phyloP scores from a whole-genome alignment of 1,139 yeast genomes.

The Yamadazyma atlantica region DNA sequence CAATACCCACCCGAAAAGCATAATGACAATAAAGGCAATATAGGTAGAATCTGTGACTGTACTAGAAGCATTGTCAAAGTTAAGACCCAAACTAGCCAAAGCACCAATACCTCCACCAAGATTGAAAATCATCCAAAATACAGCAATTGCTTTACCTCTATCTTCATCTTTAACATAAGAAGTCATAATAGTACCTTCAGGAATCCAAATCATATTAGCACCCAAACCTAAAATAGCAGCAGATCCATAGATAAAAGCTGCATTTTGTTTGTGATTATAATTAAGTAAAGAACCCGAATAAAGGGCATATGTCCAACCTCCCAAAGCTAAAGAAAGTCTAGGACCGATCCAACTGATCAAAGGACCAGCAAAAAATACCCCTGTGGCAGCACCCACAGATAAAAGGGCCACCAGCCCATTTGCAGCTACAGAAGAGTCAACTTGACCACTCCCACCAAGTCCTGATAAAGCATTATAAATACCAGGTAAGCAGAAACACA shows the following conservation, averaged over 20 bases:
- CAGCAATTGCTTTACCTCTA: conserved; percentile 53
- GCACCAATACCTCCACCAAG: conserved; percentile 60
- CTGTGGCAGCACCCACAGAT: conserved; percentile 2
- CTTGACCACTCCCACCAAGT: conserved; percentile 32
- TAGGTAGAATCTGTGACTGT: conserved; percentile 53
- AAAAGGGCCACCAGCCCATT: conserved; percentile 1
- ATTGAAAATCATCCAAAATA: conserved; percentile 62
- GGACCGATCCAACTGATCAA: conserved; percentile 2
- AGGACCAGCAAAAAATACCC: conserved; percentile 2
- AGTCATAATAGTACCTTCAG: conserved; percentile 57
- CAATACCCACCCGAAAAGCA: conserved; percentile 47
- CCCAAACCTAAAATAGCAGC: conserved; percentile 60
- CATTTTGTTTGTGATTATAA: conserved; percentile 25
- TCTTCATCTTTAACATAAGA: conserved; percentile 53
- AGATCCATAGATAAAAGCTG: conserved; percentile 54
- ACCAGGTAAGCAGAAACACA: conserved; percentile 52
- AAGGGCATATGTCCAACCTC: conserved; percentile 2
- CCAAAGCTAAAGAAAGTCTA: background rate
- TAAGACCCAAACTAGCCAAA: conserved; percentile 51
- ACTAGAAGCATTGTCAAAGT: conserved; percentile 32
- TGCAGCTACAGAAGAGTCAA: conserved; percentile 29
- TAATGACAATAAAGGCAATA: conserved; percentile 56
- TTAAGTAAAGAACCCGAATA: conserved; percentile 13
- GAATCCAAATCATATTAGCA: conserved; percentile 53
- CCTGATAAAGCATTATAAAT: conserved; percentile 56